These are phyloP conservation scores for Astraeus odoratus DNA, from an alignment of 768 basidiomycete species.

Conservation along the genomic window DNA sequence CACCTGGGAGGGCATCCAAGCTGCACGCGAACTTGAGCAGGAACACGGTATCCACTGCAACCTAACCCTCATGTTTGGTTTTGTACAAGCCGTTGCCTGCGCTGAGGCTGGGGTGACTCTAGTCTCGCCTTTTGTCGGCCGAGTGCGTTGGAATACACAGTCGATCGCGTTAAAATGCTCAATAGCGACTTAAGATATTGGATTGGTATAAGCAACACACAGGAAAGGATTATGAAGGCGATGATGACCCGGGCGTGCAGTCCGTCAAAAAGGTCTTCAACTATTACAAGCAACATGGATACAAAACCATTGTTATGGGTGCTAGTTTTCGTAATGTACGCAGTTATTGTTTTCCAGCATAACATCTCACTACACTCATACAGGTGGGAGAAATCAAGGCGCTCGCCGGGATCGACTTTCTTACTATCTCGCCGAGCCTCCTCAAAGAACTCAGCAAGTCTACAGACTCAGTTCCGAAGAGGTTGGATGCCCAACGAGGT, in stretches of 20 bases:
- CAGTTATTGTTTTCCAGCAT: conserved; percentile 5
- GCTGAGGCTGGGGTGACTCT: conserved; percentile 95
- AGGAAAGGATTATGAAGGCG: conserved; percentile 80
- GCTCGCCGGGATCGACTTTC: conserved; percentile 91
- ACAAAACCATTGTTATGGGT: conserved; percentile 99
- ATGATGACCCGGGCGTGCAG: conserved; percentile 90
- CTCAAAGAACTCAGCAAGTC: conserved; percentile 85
- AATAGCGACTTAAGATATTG: conserved; percentile 55
- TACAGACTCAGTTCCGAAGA: conserved; percentile 67
- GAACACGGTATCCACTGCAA: conserved; percentile 95
- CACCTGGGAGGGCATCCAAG: conserved; percentile 98
- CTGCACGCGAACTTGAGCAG: conserved; percentile 85
- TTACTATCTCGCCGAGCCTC: conserved; percentile 85
- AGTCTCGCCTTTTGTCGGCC: conserved; percentile 96
- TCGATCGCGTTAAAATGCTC: not conserved
- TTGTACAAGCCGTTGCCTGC: conserved; percentile 94
- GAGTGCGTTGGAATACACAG: conserved; percentile 42
- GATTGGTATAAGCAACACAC: conserved; percentile 96
- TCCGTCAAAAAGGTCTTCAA: conserved; percentile 95
- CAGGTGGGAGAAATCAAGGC: conserved; percentile 87
- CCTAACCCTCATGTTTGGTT: conserved; percentile 95
- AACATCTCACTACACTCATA: not conserved
- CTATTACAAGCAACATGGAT: conserved; percentile 96
- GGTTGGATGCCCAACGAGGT: conserved; percentile 64
- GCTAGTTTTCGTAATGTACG: conserved; percentile 95